Evolutionary conservation across 2,329 filamentous ascomycete species (phyloP).

Genomic region (Esteya vermicola): DNA sequence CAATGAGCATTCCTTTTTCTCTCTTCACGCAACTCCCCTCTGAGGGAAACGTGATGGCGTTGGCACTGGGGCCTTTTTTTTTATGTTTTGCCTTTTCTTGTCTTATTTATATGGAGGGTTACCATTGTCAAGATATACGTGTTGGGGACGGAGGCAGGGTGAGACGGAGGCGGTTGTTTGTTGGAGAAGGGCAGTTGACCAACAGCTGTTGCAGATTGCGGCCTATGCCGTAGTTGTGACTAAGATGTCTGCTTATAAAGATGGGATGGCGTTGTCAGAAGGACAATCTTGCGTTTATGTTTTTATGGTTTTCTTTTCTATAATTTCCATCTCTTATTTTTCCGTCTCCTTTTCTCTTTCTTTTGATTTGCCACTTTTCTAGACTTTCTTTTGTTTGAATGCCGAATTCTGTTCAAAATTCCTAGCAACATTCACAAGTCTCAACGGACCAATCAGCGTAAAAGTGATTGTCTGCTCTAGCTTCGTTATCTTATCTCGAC

Average conservation of each 20-base stretch:
- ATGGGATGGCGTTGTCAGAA: neutral
- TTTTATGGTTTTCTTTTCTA: neutral
- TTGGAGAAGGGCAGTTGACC: neutral
- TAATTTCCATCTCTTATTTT: neutral
- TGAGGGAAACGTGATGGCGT: neutral
- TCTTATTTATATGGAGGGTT: neutral
- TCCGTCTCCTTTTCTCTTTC: neutral
- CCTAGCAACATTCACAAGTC: too few species aligned
- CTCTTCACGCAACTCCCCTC: too few species aligned
- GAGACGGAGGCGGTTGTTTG: neutral
- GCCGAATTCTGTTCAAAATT: neutral
- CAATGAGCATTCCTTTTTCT: too few species aligned
- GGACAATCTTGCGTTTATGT: neutral
- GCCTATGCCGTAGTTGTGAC: too few species aligned
- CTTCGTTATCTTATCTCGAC: too few species aligned
- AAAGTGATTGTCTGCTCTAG: too few species aligned
- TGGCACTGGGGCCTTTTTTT: slow-evolving; percentile 1
- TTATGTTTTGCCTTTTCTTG: too few species aligned
- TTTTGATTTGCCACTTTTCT: neutral
- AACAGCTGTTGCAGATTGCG: too few species aligned
- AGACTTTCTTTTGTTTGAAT: neutral
- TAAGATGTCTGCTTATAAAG: too few species aligned
- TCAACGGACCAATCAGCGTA: too few species aligned
- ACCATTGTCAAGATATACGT: neutral
- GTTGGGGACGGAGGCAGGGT: neutral